phyloP scores from a whole-genome alignment of 2,329 filamentous ascomycete species.

The Exophiala viscosa region DNA sequence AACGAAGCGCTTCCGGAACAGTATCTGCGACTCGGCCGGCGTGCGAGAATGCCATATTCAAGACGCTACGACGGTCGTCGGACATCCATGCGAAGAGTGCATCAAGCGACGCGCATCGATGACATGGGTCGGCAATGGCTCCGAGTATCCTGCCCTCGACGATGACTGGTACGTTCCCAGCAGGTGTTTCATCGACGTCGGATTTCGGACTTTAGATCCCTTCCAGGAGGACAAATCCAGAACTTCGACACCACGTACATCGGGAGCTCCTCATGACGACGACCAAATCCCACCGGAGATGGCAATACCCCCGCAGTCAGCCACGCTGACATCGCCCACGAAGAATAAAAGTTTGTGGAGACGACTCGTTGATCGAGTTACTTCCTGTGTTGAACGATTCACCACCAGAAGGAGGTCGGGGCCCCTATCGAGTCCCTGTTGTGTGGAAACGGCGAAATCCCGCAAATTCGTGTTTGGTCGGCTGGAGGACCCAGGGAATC shows the following conservation, averaged over 20 bases:
- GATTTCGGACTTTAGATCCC: slow-evolving; percentile 23
- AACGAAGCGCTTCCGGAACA: slow-evolving; percentile 22
- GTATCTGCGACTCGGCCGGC: slow-evolving; percentile 8
- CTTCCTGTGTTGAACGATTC: slow-evolving; percentile 8
- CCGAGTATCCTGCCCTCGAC: slow-evolving; percentile 1
- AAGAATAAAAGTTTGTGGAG: slow-evolving; percentile 3
- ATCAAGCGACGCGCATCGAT: slow-evolving; percentile 1
- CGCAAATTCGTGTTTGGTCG: slow-evolving; percentile 14
- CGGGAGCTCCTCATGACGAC: neutral
- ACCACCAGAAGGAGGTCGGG: slow-evolving; percentile 2
- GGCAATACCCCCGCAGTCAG: too few species aligned
- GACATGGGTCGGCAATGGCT: neutral
- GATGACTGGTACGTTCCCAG: slow-evolving; percentile 24
- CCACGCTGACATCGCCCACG: neutral
- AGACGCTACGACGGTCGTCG: slow-evolving; percentile 9
- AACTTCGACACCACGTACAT: neutral
- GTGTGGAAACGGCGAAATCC: slow-evolving; percentile 2
- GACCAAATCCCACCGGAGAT: too few species aligned
- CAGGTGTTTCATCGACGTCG: slow-evolving; percentile 26
- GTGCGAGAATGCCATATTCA: slow-evolving; percentile 16
- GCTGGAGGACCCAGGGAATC: slow-evolving; percentile 15
- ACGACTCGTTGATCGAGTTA: slow-evolving; percentile 11
- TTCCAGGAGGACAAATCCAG: slow-evolving; percentile 7
- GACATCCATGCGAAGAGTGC: slow-evolving; percentile 19
- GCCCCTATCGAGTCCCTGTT: slow-evolving; percentile 10